phyloP scores from a whole-genome alignment of 1,284 basidiomycete genomes.

The Malassezia furfur region DNA sequence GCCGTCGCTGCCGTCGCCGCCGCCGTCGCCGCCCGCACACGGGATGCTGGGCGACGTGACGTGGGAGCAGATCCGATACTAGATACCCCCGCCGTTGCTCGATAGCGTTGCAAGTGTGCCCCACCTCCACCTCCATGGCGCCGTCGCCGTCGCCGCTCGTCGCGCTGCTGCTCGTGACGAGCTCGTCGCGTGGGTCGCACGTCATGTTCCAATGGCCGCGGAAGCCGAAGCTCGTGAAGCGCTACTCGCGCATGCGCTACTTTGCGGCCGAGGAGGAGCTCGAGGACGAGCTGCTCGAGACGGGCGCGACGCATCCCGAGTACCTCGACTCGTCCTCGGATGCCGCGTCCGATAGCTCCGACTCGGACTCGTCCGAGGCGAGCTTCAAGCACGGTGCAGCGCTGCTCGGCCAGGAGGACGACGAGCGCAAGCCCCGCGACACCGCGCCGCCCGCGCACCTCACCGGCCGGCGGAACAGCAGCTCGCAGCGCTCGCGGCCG shows the following conservation, averaged over 20 bases:
- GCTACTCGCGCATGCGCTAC: slow-evolving; percentile 37
- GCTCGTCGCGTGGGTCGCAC: slow-evolving; percentile 34
- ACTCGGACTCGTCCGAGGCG: slow-evolving; percentile 5
- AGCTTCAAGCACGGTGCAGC: slow-evolving; percentile 25
- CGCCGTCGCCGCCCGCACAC: background rate
- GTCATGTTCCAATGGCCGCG: slow-evolving; percentile 44
- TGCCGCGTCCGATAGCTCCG: background rate
- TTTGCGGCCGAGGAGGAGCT: slow-evolving; percentile 17
- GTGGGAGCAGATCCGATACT: background rate
- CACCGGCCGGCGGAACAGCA: background rate
- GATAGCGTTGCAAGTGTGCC: no score
- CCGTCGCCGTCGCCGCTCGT: slow-evolving; percentile 23
- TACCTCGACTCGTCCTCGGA: slow-evolving; percentile 19
- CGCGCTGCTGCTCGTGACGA: slow-evolving; percentile 39
- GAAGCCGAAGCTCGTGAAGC: slow-evolving; percentile 29
- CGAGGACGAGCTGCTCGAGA: background rate
- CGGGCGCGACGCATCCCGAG: slow-evolving; percentile 23
- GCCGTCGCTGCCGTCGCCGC: background rate
- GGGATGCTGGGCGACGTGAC: background rate
- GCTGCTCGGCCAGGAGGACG: slow-evolving; percentile 19
- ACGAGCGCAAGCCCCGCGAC: slow-evolving; percentile 15
- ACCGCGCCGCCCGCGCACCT: background rate
- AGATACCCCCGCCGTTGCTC: background rate
- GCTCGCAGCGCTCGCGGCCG: background rate
- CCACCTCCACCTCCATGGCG: no score